A percentile compares a stretch with the other conserved stretches of the same genome.
These are phyloP conservation scores for Monosporascus sp. DNA, from an alignment of 2,329 filamentous ascomycete genomes.

Conservation along the genomic window DNA sequence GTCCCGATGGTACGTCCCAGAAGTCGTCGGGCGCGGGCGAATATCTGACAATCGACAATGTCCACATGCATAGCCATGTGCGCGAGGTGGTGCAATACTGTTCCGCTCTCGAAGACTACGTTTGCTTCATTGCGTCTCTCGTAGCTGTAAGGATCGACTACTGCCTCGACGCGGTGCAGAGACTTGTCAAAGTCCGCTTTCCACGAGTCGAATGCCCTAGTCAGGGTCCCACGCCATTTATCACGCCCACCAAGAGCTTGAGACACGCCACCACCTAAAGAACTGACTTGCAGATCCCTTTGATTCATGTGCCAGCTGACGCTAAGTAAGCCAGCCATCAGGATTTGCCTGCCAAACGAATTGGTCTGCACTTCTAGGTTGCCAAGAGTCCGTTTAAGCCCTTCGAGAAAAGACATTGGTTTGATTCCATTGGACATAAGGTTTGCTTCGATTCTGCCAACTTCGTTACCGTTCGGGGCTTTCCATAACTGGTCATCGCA, in stretches of 20 bases:
- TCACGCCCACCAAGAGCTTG: slow-evolving; percentile 79
- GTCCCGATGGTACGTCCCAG: slow-evolving; percentile 80
- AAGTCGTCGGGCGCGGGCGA: slow-evolving; percentile 78
- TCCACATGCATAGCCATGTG: slow-evolving; percentile 99
- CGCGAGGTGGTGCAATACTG: slow-evolving; percentile 85
- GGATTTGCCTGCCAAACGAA: slow-evolving; percentile 83
- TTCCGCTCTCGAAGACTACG: slow-evolving; percentile 77
- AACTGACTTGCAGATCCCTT: slow-evolving; percentile 85
- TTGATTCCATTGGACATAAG: slow-evolving; percentile 77
- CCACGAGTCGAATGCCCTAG: slow-evolving; percentile 89
- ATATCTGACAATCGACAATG: slow-evolving; percentile 96
- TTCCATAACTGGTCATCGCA: slow-evolving; percentile 93
- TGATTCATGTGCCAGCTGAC: slow-evolving; percentile 99
- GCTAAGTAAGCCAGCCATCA: slow-evolving; percentile 90
- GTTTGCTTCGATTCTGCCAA: slow-evolving; percentile 75
- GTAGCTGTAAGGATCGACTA: slow-evolving; percentile 50
- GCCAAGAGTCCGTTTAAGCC: slow-evolving; percentile 81
- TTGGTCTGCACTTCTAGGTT: slow-evolving; percentile 85
- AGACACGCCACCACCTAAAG: slow-evolving; percentile 66
- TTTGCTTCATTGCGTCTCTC: slow-evolving; percentile 59
- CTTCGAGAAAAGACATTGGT: slow-evolving; percentile 82
- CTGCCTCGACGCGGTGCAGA: slow-evolving; percentile 53
- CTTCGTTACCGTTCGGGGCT: slow-evolving; percentile 80
- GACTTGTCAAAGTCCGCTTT: slow-evolving; percentile 85
- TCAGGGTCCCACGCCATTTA: slow-evolving; percentile 83